A percentile compares a stretch with the other conserved stretches of the same genome.
Conservation (phyloP, 108 stramenopile genomes). For the Bacterosira constricta region DNA sequence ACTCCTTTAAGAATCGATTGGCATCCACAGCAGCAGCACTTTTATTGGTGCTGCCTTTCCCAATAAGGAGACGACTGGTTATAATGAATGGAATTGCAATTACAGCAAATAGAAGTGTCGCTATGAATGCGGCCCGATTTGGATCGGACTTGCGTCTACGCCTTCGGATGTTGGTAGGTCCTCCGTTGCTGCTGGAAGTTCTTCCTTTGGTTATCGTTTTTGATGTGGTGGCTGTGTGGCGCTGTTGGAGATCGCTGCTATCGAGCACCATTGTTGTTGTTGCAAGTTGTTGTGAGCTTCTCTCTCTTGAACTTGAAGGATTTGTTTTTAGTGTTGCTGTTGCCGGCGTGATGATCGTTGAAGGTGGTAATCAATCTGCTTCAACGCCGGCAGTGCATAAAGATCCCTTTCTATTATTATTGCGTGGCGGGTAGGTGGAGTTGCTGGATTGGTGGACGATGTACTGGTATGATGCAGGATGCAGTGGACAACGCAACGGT, state of each 20-base stretch:
- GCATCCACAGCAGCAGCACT: not conserved
- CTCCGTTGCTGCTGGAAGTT: not conserved
- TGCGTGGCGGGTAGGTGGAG: too few species aligned
- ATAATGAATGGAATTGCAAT: constrained; percentile 5
- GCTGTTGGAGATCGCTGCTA: constrained; percentile 10
- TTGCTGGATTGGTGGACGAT: too few species aligned
- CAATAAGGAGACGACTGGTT: not conserved
- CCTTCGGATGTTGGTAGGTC: not conserved
- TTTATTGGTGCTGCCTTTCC: not conserved
- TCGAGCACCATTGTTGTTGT: too few species aligned
- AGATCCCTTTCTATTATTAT: too few species aligned
- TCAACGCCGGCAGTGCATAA: too few species aligned
- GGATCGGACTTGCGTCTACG: constrained; percentile 19
- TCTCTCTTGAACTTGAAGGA: too few species aligned
- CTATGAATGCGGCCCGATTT: constrained; percentile 8
- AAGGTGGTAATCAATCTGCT: too few species aligned
- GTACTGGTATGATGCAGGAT: too few species aligned
- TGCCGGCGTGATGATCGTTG: too few species aligned
- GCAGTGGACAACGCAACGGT: too few species aligned
- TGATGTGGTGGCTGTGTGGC: not conserved
- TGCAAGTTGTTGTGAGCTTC: too few species aligned
- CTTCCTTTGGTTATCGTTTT: not conserved
- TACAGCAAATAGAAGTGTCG: not conserved
- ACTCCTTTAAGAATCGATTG: constrained; percentile 2
- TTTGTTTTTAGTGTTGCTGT: too few species aligned